Conservation (phyloP, 257 asterid genomes). For the Prunella vulgaris region DNA sequence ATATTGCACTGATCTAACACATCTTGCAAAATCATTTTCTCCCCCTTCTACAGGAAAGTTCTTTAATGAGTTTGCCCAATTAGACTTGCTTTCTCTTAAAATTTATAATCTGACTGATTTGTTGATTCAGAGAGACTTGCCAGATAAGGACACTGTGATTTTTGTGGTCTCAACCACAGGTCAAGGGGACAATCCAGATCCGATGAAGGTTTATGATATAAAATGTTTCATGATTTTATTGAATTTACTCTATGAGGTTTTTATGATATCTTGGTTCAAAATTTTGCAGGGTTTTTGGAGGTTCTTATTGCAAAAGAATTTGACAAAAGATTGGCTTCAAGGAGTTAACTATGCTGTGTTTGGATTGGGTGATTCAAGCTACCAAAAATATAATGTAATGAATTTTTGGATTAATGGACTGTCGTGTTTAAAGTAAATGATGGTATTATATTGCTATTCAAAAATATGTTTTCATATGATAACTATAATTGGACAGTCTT, state of each 20-base stretch:
- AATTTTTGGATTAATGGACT: constrained; percentile 13
- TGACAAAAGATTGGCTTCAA: constrained; percentile 69
- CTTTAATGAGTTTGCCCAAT: neutral
- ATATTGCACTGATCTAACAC: neutral
- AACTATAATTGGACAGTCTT: neutral
- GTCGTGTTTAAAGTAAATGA: neutral
- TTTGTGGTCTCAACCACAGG: constrained; percentile 97
- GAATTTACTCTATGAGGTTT: neutral
- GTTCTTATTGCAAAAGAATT: constrained; percentile 75
- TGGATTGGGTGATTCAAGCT: constrained; percentile 98
- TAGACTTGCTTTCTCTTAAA: neutral
- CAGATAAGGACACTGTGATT: constrained; percentile 45
- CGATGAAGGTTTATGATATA: constrained; percentile 65
- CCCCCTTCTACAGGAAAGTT: neutral
- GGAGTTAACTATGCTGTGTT: constrained; percentile 86
- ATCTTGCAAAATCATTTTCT: neutral
- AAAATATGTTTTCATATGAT: neutral
- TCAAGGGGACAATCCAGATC: constrained; percentile 90
- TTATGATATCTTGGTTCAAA: neutral
- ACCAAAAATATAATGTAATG: constrained; percentile 92
- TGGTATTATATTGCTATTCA: too few species aligned
- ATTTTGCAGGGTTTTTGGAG: constrained; percentile 81
- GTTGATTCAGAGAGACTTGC: constrained; percentile 49
- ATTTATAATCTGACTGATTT: constrained; percentile 5
- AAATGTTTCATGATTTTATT: constrained; percentile 10